These are phyloP conservation scores for Tricholoma furcatifolium DNA, from an alignment of 768 basidiomycete genomes.

Conservation along the genomic window DNA sequence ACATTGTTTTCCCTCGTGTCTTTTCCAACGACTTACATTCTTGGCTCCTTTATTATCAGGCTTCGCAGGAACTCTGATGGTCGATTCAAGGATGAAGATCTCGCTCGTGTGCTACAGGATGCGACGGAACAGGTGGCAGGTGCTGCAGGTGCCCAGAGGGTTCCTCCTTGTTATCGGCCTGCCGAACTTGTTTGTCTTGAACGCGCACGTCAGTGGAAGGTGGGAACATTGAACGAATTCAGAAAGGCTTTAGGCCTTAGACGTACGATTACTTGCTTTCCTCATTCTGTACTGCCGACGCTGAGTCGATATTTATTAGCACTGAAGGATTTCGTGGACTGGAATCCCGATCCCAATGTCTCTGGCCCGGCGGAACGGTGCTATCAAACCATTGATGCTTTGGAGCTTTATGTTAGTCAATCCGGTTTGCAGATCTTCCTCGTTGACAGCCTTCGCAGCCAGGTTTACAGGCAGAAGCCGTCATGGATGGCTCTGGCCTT, in stretches of 20 bases:
- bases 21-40: neutral
- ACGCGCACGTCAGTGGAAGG: slow-evolving; percentile 14
- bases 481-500: slow-evolving; percentile 13
- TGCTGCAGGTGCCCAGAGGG: neutral
- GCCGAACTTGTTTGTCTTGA: slow-evolving; percentile 11
- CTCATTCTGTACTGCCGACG: neutral
- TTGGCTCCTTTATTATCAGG: slow-evolving; percentile 5
- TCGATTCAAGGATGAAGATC: slow-evolving; percentile 22
- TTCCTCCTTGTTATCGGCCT: slow-evolving; percentile 2
- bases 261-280: slow-evolving; percentile 6
- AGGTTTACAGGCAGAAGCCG: slow-evolving; percentile 16
- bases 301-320: slow-evolving; percentile 12
- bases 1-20: neutral
- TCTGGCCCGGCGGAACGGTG: slow-evolving; percentile 22
- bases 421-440: neutral
- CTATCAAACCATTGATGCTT: slow-evolving; percentile 31
- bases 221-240: slow-evolving; percentile 21
- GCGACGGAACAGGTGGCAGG: slow-evolving; percentile 19
- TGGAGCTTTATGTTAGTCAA: slow-evolving; percentile 34
- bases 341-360: slow-evolving; percentile 29
- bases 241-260: slow-evolving; percentile 18
- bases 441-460: slow-evolving; percentile 7
- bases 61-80: slow-evolving; percentile 13
- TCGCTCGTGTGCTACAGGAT: slow-evolving; percentile 18
- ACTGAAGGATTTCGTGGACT: slow-evolving; percentile 28